Evolutionary conservation across 495 filamentous ascomycete species (phyloP).

Genomic region (Penicillium malachiteum): DNA sequence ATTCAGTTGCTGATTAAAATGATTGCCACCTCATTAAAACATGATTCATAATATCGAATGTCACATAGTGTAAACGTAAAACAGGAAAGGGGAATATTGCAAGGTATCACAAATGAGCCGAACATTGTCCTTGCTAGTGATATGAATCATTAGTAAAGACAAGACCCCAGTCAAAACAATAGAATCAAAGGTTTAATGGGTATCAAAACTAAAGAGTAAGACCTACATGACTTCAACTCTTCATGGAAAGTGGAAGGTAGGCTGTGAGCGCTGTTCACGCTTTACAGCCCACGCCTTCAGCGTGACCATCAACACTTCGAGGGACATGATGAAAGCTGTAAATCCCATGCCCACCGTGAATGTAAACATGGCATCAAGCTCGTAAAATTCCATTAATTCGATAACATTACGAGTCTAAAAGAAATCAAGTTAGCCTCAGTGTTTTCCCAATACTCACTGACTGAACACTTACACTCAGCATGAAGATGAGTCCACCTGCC

Average conservation of each 20-base stretch:
- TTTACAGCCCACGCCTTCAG: slow-evolving; percentile 86
- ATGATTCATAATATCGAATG: not conserved
- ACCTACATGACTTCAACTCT: not conserved
- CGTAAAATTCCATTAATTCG: slow-evolving; percentile 69
- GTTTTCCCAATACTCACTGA: not conserved
- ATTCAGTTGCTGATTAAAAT: not conserved
- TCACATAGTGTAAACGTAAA: not conserved
- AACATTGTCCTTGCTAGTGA: no score
- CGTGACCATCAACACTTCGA: slow-evolving; percentile 73
- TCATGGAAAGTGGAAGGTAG: slow-evolving; percentile 26
- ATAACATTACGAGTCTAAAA: slow-evolving; percentile 68
- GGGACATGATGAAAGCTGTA: slow-evolving; percentile 82
- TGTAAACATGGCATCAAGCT: slow-evolving; percentile 81
- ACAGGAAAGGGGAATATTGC: not conserved
- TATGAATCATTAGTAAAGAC: not conserved
- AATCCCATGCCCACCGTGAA: slow-evolving; percentile 89
- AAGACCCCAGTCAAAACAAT: not conserved
- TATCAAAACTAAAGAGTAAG: slow-evolving; percentile 11
- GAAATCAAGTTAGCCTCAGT: not conserved
- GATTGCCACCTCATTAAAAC: slow-evolving; percentile 18
- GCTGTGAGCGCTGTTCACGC: slow-evolving; percentile 47
- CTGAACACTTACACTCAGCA: slow-evolving; percentile 71
- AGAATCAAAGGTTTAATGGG: no score
- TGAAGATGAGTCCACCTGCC: slow-evolving; percentile 85
- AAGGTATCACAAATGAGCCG: no score